Conservation (phyloP, 306 rosid species). For the Astragalus membranaceus region DNA sequence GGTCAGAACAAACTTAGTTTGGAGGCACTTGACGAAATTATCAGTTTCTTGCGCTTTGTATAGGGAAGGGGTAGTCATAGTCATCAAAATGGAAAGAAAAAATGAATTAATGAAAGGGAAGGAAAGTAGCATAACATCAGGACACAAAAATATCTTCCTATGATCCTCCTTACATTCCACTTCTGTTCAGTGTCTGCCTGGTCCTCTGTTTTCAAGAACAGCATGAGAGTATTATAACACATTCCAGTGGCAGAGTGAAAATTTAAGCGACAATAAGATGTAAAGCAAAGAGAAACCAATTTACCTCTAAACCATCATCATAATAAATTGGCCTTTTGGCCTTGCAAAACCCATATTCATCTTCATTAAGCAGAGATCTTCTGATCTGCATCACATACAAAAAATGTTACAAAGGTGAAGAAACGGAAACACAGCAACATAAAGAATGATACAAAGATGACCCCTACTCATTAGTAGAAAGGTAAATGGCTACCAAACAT, state of each 20-base stretch:
- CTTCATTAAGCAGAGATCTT: conserved; percentile 75
- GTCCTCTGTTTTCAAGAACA: conserved; percentile 55
- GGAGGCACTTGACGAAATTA: too few species aligned
- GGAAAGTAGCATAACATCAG: too few species aligned
- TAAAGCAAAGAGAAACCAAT: neutral
- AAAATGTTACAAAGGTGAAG: neutral
- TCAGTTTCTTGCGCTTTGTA: too few species aligned
- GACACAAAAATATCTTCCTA: too few species aligned
- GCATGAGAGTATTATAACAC: neutral
- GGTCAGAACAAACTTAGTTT: too few species aligned
- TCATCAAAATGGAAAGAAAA: too few species aligned
- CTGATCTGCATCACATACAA: conserved; percentile 54
- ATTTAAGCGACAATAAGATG: neutral
- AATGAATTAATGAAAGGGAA: too few species aligned
- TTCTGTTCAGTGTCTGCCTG: conserved; percentile 68
- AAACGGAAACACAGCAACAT: neutral
- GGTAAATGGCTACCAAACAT: neutral
- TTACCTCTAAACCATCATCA: conserved; percentile 90
- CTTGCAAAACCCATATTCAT: conserved; percentile 79
- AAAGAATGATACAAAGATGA: neutral
- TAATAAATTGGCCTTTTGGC: conserved; percentile 78
- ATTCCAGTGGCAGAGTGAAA: neutral
- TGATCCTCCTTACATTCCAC: too few species aligned
- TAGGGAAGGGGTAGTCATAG: too few species aligned
- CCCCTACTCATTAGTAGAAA: neutral